phyloP scores from a whole-genome alignment of 306 rosid genomes.

The Castanea mollissima region DNA sequence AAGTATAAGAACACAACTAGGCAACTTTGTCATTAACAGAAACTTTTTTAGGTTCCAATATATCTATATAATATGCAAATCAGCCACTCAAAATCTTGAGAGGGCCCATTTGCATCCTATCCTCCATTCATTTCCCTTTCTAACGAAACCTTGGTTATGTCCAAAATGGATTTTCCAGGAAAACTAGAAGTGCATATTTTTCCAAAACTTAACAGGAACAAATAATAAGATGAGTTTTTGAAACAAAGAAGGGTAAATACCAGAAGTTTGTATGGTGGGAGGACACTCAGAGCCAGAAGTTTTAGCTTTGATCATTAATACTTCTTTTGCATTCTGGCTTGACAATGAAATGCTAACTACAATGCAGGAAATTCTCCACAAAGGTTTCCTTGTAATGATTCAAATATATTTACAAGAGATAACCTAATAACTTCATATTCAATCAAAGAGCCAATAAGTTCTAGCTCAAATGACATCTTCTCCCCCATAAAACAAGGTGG shows the following conservation, averaged over 20 bases:
- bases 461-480: too few species aligned
- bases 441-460: background rate
- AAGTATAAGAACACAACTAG: background rate
- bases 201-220: background rate
- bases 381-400: background rate
- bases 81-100: background rate
- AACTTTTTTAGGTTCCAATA: background rate
- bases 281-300: background rate
- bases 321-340: background rate
- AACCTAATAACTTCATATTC: background rate
- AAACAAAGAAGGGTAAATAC: background rate
- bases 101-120: background rate
- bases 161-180: background rate
- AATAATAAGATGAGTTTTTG: background rate
- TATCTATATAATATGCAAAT: background rate
- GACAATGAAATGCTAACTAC: background rate
- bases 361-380: background rate
- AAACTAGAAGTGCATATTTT: background rate
- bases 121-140: background rate
- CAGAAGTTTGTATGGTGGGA: background rate
- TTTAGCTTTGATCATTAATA: background rate
- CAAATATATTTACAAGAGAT: background rate
- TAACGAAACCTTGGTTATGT: background rate
- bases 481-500: too few species aligned
- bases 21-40: background rate